Evolutionary conservation across 2,329 filamentous ascomycete genomes (phyloP), one percentile per base, ranked within the genome.

Genomic region (Fusarium concolor): DNA sequence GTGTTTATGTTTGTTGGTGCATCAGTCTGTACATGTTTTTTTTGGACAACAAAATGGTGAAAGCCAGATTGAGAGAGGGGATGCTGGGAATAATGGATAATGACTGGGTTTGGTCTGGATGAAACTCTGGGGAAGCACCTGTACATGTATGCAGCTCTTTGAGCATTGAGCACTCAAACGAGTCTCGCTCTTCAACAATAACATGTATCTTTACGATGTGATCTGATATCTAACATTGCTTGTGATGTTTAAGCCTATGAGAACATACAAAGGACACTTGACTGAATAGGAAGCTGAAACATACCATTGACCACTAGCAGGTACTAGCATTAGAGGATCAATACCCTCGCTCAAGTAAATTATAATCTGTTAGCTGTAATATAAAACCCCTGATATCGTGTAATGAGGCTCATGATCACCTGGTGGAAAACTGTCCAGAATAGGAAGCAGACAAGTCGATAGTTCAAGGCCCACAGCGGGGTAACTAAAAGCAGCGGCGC

Each of bases 371-470:
- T n/a, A 42, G 10, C 8, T 33, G 44, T 10, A 64, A 64, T 64
- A 47, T 51, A 42, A 59, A 55, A 38, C 57, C 64, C 64, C 63
- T 64, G 62, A 37, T 46, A 46, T 38, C 24, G 33, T 50, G 44
- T 65, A 65, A 65, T 65, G 55, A 69, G 51, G 39, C 61, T 62
- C 61, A 47, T n/a, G 3, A 68, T 65, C 51, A 70, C 45, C 56
- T 51, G 50, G 35, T 38, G 29, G 22, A 50, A 28, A 31, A 43
- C 15, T 24, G 29, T 4, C 66, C 66, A 20, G 26, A 64, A 67
- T 20, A 55, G 57, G 58, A 56, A 59, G 64, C 26, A 35, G 42
- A 17, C 33, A 7, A 43, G 50, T 28, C 35, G 43, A 56, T 45
- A 46, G 31, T 29, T 49, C 11, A 14, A 41, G 67, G 49, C 31